Percentiles rank a stretch among this genome's conserved stretches.
phyloP scores from a whole-genome alignment of 768 basidiomycete species.

The Russula emetica region DNA sequence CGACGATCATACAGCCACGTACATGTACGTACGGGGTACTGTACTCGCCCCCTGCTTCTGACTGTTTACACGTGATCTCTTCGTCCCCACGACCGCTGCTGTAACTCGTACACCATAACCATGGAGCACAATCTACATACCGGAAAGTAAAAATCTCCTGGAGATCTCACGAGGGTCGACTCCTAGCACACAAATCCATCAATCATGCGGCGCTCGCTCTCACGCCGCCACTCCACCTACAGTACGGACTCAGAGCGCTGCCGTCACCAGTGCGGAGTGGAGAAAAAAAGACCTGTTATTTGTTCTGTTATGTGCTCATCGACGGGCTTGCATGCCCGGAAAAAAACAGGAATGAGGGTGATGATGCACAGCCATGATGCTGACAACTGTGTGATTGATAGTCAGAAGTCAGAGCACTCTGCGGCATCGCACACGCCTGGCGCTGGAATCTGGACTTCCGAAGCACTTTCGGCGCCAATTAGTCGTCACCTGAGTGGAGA shows the following conservation, averaged over 20 bases:
- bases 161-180: background rate
- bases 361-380: background rate
- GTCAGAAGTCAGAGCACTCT: background rate
- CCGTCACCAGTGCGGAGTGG: background rate
- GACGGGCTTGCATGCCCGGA: background rate
- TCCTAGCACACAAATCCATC: conserved; percentile 1
- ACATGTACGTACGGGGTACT: conserved; percentile 3
- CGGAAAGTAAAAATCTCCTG: background rate
- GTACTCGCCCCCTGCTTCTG: background rate
- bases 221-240: background rate
- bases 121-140: background rate
- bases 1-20: conserved; percentile 9
- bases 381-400: background rate
- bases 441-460: background rate
- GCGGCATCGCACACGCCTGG: background rate
- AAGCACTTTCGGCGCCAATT: background rate
- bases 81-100: background rate
- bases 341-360: background rate
- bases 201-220: conserved; percentile 13
- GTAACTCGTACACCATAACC: background rate
- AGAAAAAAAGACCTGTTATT: background rate
- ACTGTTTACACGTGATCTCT: background rate
- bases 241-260: background rate
- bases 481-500: background rate
- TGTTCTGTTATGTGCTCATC: background rate